phyloP scores from a whole-genome alignment of 202 grass and related monocot genomes.

The Carex arenaria region DNA sequence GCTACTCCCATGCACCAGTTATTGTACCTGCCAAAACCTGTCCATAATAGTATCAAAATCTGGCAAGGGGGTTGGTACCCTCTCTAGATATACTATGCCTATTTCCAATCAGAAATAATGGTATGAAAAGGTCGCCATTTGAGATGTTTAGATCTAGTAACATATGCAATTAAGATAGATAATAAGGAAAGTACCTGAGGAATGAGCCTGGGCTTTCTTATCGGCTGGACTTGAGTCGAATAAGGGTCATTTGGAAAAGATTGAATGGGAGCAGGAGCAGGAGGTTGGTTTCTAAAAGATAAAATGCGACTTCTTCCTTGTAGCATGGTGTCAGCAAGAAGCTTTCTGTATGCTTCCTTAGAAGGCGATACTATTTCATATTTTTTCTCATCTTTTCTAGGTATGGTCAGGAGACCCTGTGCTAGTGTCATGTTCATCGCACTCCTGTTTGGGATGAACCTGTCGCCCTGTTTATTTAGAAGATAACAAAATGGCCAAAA shows the following conservation, averaged over 20 bases:
- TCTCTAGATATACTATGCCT: neutral
- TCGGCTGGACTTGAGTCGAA: slow-evolving; percentile 10
- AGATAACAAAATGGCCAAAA: neutral
- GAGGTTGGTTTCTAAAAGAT: slow-evolving; percentile 37
- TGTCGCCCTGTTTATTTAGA: slow-evolving; percentile 48
- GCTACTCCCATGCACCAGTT: neutral
- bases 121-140: neutral
- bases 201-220: slow-evolving; percentile 32
- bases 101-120: neutral
- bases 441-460: slow-evolving; percentile 77
- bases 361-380: neutral
- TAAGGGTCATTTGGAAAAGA: neutral
- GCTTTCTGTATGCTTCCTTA: neutral
- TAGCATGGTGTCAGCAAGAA: slow-evolving; percentile 7
- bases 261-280: slow-evolving; percentile 3
- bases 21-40: neutral
- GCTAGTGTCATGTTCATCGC: slow-evolving; percentile 77
- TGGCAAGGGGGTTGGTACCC: neutral
- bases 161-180: neutral
- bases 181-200: slow-evolving; percentile 29
- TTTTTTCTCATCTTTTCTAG: slow-evolving; percentile 62
- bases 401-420: slow-evolving; percentile 62
- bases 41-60: neutral
- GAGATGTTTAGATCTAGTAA: neutral
- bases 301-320: neutral